A percentile compares a stretch with the other conserved stretches of the same genome.
phyloP scores from a whole-genome alignment of 768 basidiomycete genomes.

The Boletus subparvulus region DNA sequence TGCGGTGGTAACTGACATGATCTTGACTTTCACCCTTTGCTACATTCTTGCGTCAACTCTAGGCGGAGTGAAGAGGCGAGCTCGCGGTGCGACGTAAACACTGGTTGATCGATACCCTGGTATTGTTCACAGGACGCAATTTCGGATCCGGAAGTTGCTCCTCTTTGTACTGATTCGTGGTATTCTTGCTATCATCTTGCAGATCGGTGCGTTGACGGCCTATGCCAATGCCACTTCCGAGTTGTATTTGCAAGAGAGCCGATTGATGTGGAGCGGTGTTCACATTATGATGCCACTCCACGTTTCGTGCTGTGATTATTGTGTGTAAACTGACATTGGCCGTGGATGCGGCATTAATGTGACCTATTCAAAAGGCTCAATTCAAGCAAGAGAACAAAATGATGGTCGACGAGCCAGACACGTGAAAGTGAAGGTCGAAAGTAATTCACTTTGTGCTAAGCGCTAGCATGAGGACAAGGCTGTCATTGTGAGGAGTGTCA shows the following conservation, averaged over 20 bases:
- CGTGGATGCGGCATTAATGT: background rate
- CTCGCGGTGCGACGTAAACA: background rate
- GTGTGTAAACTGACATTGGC: too few species aligned
- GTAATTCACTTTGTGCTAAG: background rate
- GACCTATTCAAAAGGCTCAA: conserved; percentile 1
- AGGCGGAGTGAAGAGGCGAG: conserved; percentile 4
- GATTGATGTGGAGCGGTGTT: background rate
- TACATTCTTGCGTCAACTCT: conserved; percentile 13
- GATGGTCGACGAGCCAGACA: background rate
- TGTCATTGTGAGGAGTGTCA: background rate
- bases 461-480: background rate
- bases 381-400: conserved; percentile 1
- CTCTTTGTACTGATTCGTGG: conserved; percentile 15
- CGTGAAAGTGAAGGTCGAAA: background rate
- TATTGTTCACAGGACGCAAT: conserved; percentile 4
- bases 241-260: conserved; percentile 9
- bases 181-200: conserved; percentile 14
- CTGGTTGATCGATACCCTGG: background rate
- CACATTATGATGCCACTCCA: conserved; percentile 4
- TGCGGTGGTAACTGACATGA: conserved; percentile 4
- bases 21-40: conserved; percentile 8
- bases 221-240: background rate
- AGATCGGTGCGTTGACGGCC: conserved; percentile 1
- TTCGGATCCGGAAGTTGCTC: conserved; percentile 8
- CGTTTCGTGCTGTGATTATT: background rate